Conservation (phyloP, 1,284 basidiomycete genomes). For the Boletus semigastroideus region DNA sequence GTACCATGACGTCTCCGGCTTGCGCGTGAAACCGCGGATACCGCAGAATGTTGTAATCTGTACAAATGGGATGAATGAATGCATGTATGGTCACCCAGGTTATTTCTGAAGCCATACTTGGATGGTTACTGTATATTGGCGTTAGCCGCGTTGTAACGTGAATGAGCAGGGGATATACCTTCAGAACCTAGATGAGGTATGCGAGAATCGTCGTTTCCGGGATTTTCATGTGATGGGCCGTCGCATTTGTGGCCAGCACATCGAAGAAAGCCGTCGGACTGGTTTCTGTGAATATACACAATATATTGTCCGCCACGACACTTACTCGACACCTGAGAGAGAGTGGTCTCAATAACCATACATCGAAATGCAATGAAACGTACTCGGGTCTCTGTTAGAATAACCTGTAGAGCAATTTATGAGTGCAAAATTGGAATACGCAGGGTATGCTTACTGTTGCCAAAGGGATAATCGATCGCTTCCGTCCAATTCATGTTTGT, state of each 20-base stretch:
- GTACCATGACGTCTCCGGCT: conserved; percentile 64
- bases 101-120: conserved; percentile 43
- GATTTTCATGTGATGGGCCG: conserved; percentile 43
- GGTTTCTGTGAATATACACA: conserved; percentile 11
- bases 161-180: conserved; percentile 37
- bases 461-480: conserved; percentile 51
- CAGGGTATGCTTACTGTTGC: conserved; percentile 32
- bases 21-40: conserved; percentile 66
- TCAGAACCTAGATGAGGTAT: conserved; percentile 65
- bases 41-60: conserved; percentile 76
- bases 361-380: conserved; percentile 16
- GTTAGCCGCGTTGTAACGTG: conserved; percentile 8
- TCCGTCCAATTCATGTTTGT: conserved; percentile 58
- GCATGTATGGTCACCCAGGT: not conserved
- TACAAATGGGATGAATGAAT: not conserved
- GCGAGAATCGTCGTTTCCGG: conserved; percentile 65
- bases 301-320: not conserved
- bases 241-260: conserved; percentile 63
- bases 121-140: conserved; percentile 49
- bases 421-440: conserved; percentile 5
- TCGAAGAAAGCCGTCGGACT: conserved; percentile 65
- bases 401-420: conserved; percentile 12
- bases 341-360: conserved; percentile 2
- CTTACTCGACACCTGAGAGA: conserved; percentile 49
- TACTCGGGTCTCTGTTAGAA: conserved; percentile 43